A percentile compares a stretch with the other conserved stretches of the same genome.
phyloP scores from a whole-genome alignment of 495 filamentous ascomycete species.

The Neurospora sp. region DNA sequence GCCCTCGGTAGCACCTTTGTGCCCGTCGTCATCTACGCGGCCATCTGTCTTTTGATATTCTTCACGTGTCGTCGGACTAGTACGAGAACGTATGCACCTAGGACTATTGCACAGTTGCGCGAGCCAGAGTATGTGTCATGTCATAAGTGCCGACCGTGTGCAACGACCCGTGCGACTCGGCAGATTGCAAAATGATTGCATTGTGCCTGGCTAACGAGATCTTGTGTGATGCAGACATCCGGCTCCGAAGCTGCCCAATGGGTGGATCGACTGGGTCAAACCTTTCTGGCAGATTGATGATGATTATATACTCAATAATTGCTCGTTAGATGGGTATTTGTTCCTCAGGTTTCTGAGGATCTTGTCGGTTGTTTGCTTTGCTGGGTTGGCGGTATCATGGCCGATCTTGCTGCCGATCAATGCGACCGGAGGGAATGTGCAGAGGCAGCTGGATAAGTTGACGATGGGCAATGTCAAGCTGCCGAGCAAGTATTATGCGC shows the following conservation, averaged over 20 bases:
- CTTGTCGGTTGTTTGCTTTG: constrained; percentile 57
- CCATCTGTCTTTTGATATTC: constrained; percentile 23
- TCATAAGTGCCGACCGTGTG: neutral
- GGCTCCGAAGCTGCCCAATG: constrained; percentile 54
- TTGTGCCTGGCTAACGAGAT: constrained; percentile 1
- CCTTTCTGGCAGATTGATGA: constrained; percentile 53
- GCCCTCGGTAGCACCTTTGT: constrained; percentile 43
- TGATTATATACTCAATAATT: constrained; percentile 51
- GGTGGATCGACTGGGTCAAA: constrained; percentile 55
- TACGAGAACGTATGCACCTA: constrained; percentile 25
- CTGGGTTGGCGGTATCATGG: constrained; percentile 62
- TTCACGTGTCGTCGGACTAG: constrained; percentile 17
- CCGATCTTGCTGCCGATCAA: constrained; percentile 74
- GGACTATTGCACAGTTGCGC: constrained; percentile 16
- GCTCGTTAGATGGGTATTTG: constrained; percentile 66
- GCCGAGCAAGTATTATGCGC: constrained; percentile 48
- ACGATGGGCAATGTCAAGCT: constrained; percentile 58
- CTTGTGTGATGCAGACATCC: constrained; percentile 43
- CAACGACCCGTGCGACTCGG: neutral
- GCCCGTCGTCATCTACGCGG: constrained; percentile 34
- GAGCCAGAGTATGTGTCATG: constrained; percentile 20
- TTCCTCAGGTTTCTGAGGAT: constrained; percentile 73
- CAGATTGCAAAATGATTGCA: neutral
- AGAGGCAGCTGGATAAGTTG: constrained; percentile 50
- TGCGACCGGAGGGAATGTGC: constrained; percentile 53